Evolutionary conservation across 2,329 filamentous ascomycete species (phyloP).

Genomic region (Immersiporthe knoxdaviesiana): DNA sequence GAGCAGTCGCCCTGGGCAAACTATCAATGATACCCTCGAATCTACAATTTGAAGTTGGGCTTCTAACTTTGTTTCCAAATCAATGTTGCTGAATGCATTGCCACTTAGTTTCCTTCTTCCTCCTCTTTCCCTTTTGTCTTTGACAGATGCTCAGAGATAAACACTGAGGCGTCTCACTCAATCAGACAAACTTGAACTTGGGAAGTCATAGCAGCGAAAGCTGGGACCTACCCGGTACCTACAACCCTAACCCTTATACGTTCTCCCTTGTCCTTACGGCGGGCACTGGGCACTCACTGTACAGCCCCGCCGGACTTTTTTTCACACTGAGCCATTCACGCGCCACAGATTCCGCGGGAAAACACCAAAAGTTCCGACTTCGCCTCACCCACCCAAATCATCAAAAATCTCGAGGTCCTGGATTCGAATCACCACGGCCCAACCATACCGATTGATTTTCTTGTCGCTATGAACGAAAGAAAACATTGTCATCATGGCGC

Average conservation of each 20-base stretch:
- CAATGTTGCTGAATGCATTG: neutral
- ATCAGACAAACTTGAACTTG: too few species aligned
- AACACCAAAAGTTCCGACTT: neutral
- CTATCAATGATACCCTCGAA: neutral
- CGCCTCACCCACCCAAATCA: slow-evolving; percentile 13
- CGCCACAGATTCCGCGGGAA: neutral
- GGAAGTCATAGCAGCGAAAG: neutral
- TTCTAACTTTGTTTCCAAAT: neutral
- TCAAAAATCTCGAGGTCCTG: slow-evolving; percentile 28
- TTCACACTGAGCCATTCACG: neutral
- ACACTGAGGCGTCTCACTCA: too few species aligned
- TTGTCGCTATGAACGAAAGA: slow-evolving; percentile 31
- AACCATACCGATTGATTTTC: slow-evolving; percentile 31
- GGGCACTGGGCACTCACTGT: too few species aligned
- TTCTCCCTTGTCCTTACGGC: neutral
- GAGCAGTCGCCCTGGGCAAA: neutral
- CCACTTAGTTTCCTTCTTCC: neutral
- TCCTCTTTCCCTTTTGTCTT: neutral
- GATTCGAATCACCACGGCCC: slow-evolving; percentile 31
- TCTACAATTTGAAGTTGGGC: neutral
- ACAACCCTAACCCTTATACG: neutral
- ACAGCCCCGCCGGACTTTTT: neutral
- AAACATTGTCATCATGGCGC: slow-evolving; percentile 39
- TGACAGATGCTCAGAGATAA: too few species aligned
- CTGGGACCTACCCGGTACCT: too few species aligned